Conservation (phyloP, 768 basidiomycete genomes). For the Boletus eberwhitei region DNA sequence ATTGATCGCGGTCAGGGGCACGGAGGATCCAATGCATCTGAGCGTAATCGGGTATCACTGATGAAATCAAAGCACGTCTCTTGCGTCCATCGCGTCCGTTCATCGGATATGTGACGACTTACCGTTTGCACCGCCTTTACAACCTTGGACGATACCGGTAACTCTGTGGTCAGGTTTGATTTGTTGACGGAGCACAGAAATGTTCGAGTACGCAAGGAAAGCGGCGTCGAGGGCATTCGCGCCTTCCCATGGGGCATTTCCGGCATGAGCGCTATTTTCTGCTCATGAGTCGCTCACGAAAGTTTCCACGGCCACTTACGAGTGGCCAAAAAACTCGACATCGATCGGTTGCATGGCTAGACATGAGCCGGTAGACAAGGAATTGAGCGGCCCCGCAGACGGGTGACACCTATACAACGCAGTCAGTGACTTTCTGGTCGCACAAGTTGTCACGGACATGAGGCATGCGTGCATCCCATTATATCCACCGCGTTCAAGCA, state of each 20-base stretch:
- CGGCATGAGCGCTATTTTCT: conserved; percentile 65
- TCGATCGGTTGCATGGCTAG: conserved; percentile 63
- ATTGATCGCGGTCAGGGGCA: conserved; percentile 58
- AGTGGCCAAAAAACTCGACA: conserved; percentile 72
- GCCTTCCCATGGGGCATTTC: conserved; percentile 82
- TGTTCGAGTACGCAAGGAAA: conserved; percentile 74
- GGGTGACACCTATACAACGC: conserved; percentile 65
- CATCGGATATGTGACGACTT: conserved; percentile 15
- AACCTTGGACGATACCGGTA: conserved; percentile 72
- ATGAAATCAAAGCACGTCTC: background rate
- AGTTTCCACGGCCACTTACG: conserved; percentile 40
- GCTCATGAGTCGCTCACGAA: conserved; percentile 3
- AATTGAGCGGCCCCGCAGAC: conserved; percentile 48
- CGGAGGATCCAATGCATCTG: conserved; percentile 71
- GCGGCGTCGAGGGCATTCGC: conserved; percentile 87
- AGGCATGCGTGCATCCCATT: conserved; percentile 77
- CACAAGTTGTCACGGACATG: conserved; percentile 45
- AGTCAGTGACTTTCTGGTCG: conserved; percentile 15
- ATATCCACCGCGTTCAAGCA: conserved; percentile 76
- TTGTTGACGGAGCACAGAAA: conserved; percentile 84
- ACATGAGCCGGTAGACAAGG: conserved; percentile 49
- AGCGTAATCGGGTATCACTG: conserved; percentile 84
- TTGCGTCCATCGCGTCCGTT: background rate
- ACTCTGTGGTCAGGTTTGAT: conserved; percentile 78
- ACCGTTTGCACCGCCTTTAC: conserved; percentile 70